phyloP scores from a whole-genome alignment of 1,284 basidiomycete genomes.

The Apiotrichum gamsii region DNA sequence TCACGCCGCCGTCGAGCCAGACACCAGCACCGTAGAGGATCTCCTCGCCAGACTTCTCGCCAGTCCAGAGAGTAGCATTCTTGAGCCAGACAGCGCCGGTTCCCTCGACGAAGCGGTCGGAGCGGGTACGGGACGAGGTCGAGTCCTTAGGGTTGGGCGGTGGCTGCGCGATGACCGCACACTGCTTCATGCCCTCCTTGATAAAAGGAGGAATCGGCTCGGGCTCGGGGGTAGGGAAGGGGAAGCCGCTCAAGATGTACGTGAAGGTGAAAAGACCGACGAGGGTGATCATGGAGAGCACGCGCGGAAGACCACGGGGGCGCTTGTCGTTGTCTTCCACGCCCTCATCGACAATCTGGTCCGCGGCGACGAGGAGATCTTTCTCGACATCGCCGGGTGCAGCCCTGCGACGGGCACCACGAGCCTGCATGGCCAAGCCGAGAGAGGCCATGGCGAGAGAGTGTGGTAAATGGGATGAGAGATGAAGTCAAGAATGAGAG shows the following conservation, averaged over 20 bases:
- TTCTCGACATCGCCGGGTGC: constrained; percentile 6
- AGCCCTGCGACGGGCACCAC: too few species aligned
- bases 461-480: too few species aligned
- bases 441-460: too few species aligned
- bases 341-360: background rate
- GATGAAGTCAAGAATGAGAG: too few species aligned
- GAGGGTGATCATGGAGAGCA: too few species aligned
- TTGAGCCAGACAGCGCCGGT: constrained; percentile 62
- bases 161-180: constrained; percentile 28
- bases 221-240: constrained; percentile 6
- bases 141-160: constrained; percentile 46
- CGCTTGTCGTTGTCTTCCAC: background rate
- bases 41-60: constrained; percentile 57
- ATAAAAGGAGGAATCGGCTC: constrained; percentile 25
- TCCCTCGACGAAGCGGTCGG: constrained; percentile 64
- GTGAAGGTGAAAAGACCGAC: background rate
- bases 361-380: background rate
- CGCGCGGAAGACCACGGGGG: background rate
- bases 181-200: constrained; percentile 37
- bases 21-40: constrained; percentile 53
- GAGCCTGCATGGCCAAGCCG: too few species aligned
- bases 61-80: constrained; percentile 76
- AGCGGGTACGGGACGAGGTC: constrained; percentile 52
- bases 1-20: constrained; percentile 49
- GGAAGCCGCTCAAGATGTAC: constrained; percentile 4